Percentiles rank a stretch among this genome's conserved stretches.
Evolutionary conservation across 495 filamentous ascomycete species (phyloP).

Genomic region (Hyaloscypha finlandica): DNA sequence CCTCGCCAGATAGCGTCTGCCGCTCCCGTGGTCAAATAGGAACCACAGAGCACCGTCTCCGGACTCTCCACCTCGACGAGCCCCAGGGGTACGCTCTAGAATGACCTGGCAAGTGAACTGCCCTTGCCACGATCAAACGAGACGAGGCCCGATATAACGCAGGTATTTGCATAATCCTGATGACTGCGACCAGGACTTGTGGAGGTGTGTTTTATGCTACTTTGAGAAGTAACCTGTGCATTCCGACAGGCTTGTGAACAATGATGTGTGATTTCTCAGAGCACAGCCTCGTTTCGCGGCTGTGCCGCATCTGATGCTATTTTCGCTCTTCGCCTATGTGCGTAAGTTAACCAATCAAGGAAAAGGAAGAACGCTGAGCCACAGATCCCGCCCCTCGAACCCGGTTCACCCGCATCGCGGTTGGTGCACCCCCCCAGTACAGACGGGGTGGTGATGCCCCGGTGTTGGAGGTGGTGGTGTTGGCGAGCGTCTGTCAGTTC

Average conservation of each 20-base stretch:
- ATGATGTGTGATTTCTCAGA: background rate
- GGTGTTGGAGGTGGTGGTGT: background rate
- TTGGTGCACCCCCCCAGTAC: background rate
- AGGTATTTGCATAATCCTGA: conserved; percentile 10
- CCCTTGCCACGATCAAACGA: background rate
- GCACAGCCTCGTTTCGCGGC: conserved; percentile 13
- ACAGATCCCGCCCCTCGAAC: background rate
- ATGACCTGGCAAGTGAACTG: conserved; percentile 7
- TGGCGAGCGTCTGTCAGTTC: background rate
- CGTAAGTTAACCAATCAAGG: conserved; percentile 1
- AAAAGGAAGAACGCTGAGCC: background rate
- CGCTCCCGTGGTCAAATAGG: conserved; percentile 15
- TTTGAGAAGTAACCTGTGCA: conserved; percentile 11
- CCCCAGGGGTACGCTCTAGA: conserved; percentile 7
- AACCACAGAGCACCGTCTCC: background rate
- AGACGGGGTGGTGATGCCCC: background rate
- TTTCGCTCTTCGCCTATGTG: conserved; percentile 7
- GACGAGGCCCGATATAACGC: conserved; percentile 14
- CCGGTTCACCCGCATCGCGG: background rate
- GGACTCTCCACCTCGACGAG: background rate
- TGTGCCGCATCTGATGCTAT: background rate
- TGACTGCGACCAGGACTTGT: conserved; percentile 12
- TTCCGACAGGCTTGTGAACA: conserved; percentile 3
- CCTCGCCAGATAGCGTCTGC: conserved; percentile 24
- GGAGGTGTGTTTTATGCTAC: conserved; percentile 7